Percentiles rank a stretch among this genome's conserved stretches.
These are phyloP conservation scores for Penicillium paradoxum DNA, from an alignment of 495 filamentous ascomycete genomes.

Conservation along the genomic window DNA sequence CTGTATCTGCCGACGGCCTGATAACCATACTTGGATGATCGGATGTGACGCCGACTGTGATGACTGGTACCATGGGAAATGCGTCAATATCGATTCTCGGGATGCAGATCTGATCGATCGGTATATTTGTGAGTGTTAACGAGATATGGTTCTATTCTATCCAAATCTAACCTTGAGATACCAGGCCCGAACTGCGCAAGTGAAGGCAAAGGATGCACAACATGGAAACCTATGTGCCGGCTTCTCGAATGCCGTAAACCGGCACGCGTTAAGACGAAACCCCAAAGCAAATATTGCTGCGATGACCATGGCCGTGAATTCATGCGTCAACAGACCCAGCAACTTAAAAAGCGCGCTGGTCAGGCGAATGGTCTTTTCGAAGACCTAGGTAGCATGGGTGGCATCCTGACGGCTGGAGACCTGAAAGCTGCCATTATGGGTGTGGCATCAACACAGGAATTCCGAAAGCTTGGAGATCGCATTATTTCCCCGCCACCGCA, in stretches of 20 bases:
- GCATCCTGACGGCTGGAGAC: constrained; percentile 52
- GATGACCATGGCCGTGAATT: constrained; percentile 60
- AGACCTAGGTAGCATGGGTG: constrained; percentile 51
- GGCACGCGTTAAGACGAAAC: constrained; percentile 45
- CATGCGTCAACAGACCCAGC: constrained; percentile 42
- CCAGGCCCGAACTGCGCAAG: constrained; percentile 56
- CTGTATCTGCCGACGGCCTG: constrained; percentile 66
- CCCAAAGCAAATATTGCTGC: constrained; percentile 63
- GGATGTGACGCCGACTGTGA: constrained; percentile 67
- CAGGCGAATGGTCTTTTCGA: constrained; percentile 21
- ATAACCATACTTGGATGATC: constrained; percentile 76
- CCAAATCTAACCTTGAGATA: constrained; percentile 7
- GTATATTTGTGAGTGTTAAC: constrained; percentile 55
- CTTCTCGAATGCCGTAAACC: constrained; percentile 55
- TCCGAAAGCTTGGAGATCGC: constrained; percentile 53
- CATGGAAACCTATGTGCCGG: constrained; percentile 68
- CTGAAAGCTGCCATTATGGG: constrained; percentile 50
- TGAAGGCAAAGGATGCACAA: constrained; percentile 50
- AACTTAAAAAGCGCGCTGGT: constrained; percentile 21
- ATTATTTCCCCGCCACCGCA: constrained; percentile 41
- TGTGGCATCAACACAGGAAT: constrained; percentile 46
- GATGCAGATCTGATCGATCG: constrained; percentile 63
- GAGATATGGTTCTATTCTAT: not conserved
- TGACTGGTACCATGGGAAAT: constrained; percentile 71
- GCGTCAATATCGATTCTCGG: constrained; percentile 56